These are phyloP conservation scores for Bipolaris bicolor DNA, from an alignment of 2,329 filamentous ascomycete genomes.

Conservation along the genomic window DNA sequence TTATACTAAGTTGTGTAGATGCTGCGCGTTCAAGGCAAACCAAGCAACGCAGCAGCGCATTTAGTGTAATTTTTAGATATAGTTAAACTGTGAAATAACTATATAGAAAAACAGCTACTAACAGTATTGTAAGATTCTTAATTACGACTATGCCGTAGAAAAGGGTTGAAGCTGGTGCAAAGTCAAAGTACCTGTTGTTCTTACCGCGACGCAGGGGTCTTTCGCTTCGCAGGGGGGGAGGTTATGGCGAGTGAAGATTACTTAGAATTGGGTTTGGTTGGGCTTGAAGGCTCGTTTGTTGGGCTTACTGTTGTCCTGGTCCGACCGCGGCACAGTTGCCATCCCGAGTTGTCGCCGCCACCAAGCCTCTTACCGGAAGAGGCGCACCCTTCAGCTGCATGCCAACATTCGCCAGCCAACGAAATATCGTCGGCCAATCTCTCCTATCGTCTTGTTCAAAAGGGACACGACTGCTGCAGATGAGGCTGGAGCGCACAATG, in stretches of 20 bases:
- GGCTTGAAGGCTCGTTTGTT: neutral
- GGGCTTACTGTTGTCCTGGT: neutral
- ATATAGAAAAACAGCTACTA: too few relatives aligned
- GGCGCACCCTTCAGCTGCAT: neutral
- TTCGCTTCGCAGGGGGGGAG: too few relatives aligned
- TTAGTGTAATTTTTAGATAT: too few relatives aligned
- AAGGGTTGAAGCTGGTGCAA: too few relatives aligned
- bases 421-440: neutral
- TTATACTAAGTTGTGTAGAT: too few relatives aligned
- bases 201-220: too few relatives aligned
- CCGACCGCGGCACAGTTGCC: neutral
- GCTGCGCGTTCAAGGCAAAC: too few relatives aligned
- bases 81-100: too few relatives aligned
- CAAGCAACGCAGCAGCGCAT: too few relatives aligned
- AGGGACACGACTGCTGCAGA: slow-evolving; percentile 1
- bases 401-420: neutral
- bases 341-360: neutral
- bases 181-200: too few relatives aligned
- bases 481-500: slow-evolving; percentile 2
- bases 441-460: neutral
- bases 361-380: neutral
- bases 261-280: neutral
- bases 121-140: too few relatives aligned
- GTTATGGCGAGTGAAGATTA: neutral
- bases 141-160: too few relatives aligned